Conservation (phyloP, 2,329 filamentous ascomycete genomes). For the Anisogramma anomala region DNA sequence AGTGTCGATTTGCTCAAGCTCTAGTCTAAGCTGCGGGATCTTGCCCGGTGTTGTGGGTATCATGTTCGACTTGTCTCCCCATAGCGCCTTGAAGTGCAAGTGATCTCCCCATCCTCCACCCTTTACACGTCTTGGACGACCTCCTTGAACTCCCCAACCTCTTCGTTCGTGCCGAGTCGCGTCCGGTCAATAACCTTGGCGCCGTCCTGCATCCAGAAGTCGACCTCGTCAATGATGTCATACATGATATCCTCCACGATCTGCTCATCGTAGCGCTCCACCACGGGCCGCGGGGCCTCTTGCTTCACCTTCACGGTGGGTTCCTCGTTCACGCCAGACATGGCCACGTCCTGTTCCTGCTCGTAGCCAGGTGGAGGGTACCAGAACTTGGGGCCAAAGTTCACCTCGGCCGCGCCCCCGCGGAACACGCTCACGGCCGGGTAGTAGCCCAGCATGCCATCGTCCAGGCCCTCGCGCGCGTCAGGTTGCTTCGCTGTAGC, state of each 20-base stretch:
- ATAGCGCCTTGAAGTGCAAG: background rate
- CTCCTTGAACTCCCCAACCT: constrained; percentile 50
- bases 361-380: constrained; percentile 56
- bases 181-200: constrained; percentile 36
- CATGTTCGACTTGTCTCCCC: background rate
- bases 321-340: constrained; percentile 29
- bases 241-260: constrained; percentile 90
- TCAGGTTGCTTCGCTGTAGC: constrained; percentile 49
- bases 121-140: constrained; percentile 49
- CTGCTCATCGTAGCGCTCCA: constrained; percentile 79
- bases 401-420: constrained; percentile 81
- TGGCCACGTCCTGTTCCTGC: constrained; percentile 36
- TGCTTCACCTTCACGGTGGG: constrained; percentile 12
- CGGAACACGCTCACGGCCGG: constrained; percentile 87
- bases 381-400: constrained; percentile 93
- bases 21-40: background rate
- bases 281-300: constrained; percentile 43
- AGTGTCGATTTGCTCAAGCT: background rate
- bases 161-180: constrained; percentile 28
- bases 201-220: constrained; percentile 70
- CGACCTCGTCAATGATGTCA: constrained; percentile 88
- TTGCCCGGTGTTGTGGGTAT: constrained; percentile 7
- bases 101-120: background rate
- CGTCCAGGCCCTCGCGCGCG: constrained; percentile 77
- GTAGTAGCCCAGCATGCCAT: constrained; percentile 92